Base-by-base conservation (phyloP, 768 basidiomycete genomes). In the Amanita inopinata region DNA sequence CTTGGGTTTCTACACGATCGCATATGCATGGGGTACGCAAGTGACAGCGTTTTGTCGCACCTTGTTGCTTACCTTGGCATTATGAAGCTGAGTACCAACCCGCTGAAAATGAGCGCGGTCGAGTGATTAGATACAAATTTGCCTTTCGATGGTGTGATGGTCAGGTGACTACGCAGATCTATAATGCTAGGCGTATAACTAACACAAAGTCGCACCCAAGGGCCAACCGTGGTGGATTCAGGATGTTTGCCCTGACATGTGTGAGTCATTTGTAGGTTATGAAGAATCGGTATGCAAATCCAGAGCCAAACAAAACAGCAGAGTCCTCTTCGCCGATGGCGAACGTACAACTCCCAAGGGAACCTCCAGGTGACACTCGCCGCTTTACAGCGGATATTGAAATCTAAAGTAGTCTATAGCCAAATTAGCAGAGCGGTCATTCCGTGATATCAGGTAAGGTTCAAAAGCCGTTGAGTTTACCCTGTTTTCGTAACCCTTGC, bases 91-190 rank as follows among this genome's bases (percentile, higher is more conserved):
- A 87, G 61, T 73, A 70, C 45, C 75, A 85, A 51, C 52, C 66
- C 1, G 61, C 73, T 4, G 58, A 57, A 7, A 76, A 73, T 46
- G 59, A 62, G 12, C 57, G 51, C 23, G 72, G 73, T 8, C 62
- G 60, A n/a, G 74, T 84, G n/a, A 69, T 85, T 9, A 67, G 86
- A 5, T 85, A 76, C 56, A 90, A 89, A 56, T 88, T 90, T 51
- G 78, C 80, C 3, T 90, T 90, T 49, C 80, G 82, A 50, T 90
- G 86, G 85, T 85, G 83, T 49, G 73, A 79, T 46, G 71, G 67
- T 32, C 87, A 89, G 63, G 83, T 59, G 49, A 40, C 14, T 35
- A 7, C 15, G 11, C 32, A 22, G 14, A 27, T 17, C 11, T 24
- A 15, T 25, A 17, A 15, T 22, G 4, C 22, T 42, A 18, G 12